Evolutionary conservation across 176 grass and related monocot genomes (phyloP).

Genomic region (Oryza meridionalis): DNA sequence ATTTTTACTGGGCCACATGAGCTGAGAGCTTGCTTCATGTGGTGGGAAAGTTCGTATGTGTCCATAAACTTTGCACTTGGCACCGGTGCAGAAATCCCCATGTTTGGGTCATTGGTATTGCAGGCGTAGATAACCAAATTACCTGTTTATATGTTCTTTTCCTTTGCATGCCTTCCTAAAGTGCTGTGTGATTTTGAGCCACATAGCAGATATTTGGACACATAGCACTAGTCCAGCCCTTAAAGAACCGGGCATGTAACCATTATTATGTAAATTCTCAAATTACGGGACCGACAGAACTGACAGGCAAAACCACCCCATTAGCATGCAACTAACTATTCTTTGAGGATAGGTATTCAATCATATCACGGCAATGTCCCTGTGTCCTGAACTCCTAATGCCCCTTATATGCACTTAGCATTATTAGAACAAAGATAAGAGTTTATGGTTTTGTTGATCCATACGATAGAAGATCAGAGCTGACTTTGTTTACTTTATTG

Average conservation of each 20-base stretch:
- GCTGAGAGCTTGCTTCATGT: background rate
- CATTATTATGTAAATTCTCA: conserved; percentile 26
- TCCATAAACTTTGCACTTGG: background rate
- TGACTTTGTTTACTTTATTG: background rate
- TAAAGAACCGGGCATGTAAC: background rate
- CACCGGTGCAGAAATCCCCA: background rate
- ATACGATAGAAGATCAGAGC: background rate
- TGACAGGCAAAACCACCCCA: conserved; percentile 25
- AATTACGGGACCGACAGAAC: conserved; percentile 10
- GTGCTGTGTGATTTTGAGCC: background rate
- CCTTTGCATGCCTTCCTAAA: background rate
- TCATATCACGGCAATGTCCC: background rate
- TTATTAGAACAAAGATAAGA: background rate
- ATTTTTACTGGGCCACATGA: background rate
- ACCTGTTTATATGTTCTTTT: background rate
- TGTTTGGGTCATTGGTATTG: background rate
- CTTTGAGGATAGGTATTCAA: conserved; percentile 18
- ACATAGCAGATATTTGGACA: background rate
- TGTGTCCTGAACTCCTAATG: background rate
- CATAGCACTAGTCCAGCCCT: background rate
- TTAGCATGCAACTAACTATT: conserved; percentile 25
- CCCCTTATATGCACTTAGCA: background rate
- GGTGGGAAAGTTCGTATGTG: background rate
- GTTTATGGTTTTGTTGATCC: background rate
- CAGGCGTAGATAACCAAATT: background rate